A percentile compares a stretch with the other conserved stretches of the same genome.
Conservation (phyloP, 768 basidiomycete genomes). For the Grammothele lineata region DNA sequence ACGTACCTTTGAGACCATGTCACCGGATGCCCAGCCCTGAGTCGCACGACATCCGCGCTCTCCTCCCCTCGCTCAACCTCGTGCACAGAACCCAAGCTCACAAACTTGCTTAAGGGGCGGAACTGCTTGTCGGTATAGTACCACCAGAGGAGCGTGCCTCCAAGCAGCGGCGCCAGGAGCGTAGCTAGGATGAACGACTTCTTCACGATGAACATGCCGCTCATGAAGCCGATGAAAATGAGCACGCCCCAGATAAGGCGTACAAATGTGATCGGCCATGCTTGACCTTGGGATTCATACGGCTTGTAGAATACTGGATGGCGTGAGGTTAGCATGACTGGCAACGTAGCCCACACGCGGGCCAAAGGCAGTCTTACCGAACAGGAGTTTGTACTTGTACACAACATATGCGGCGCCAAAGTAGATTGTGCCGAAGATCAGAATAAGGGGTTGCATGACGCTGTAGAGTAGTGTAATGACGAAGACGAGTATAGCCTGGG, state of each 20-base stretch:
- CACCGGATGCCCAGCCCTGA: conserved; percentile 82
- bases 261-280: conserved; percentile 94
- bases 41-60: conserved; percentile 67
- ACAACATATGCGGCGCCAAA: conserved; percentile 95
- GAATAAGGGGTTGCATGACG: conserved; percentile 91
- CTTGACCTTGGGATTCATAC: conserved; percentile 95
- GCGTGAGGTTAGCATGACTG: not conserved
- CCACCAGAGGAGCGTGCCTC: conserved; percentile 73
- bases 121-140: conserved; percentile 72
- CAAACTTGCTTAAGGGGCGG: conserved; percentile 71
- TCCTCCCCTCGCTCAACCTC: conserved; percentile 91
- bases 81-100: conserved; percentile 80
- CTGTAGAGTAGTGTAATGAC: conserved; percentile 94
- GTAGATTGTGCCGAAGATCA: conserved; percentile 93
- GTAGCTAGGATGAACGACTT: conserved; percentile 55
- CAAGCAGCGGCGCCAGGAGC: conserved; percentile 71
- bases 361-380: conserved; percentile 81
- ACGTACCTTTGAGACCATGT: conserved; percentile 82
- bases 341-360: no score
- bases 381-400: conserved; percentile 96
- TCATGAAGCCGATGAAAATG: conserved; percentile 96
- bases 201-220: conserved; percentile 81
- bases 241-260: conserved; percentile 90
- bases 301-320: conserved; percentile 92
- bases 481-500: conserved; percentile 94